Percentiles rank a stretch among this genome's conserved stretches.
Conservation (phyloP, 2,329 filamentous ascomycete species). For the Clarireedia paspali region DNA sequence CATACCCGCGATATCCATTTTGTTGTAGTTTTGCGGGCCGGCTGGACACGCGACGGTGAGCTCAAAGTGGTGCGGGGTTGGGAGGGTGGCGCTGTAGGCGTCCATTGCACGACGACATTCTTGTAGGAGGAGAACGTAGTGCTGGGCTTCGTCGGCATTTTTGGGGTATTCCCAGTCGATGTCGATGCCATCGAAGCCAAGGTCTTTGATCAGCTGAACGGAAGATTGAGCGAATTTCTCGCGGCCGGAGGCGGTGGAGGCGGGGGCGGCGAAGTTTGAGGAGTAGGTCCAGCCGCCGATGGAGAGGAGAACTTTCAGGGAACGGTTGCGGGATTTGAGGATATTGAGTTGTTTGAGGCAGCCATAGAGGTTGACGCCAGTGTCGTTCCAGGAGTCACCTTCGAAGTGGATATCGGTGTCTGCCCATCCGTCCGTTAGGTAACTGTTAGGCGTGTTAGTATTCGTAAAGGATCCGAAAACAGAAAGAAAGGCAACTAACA, state of each 20-base stretch:
- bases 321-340: constrained; percentile 71
- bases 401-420: constrained; percentile 44
- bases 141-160: constrained; percentile 42
- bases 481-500: constrained; percentile 37
- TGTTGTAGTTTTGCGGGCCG: constrained; percentile 53
- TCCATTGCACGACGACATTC: constrained; percentile 51
- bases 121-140: constrained; percentile 52
- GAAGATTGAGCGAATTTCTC: constrained; percentile 64
- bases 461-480: background rate
- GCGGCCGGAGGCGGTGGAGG: constrained; percentile 62
- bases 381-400: constrained; percentile 61
- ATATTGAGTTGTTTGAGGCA: constrained; percentile 84
- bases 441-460: constrained; percentile 15
- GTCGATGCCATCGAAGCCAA: constrained; percentile 69
- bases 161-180: constrained; percentile 65
- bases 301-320: constrained; percentile 77
- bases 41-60: constrained; percentile 58
- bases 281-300: constrained; percentile 94
- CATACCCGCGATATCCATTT: constrained; percentile 56
- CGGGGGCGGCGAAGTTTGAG: constrained; percentile 69
- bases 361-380: constrained; percentile 76
- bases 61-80: constrained; percentile 44
- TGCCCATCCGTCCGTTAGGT: constrained; percentile 55
- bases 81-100: constrained; percentile 41
- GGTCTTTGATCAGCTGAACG: constrained; percentile 67